A percentile compares a stretch with the other conserved stretches of the same genome.
Conservation (phyloP, 495 filamentous ascomycete genomes). For the Aspergillus funiculosus region DNA sequence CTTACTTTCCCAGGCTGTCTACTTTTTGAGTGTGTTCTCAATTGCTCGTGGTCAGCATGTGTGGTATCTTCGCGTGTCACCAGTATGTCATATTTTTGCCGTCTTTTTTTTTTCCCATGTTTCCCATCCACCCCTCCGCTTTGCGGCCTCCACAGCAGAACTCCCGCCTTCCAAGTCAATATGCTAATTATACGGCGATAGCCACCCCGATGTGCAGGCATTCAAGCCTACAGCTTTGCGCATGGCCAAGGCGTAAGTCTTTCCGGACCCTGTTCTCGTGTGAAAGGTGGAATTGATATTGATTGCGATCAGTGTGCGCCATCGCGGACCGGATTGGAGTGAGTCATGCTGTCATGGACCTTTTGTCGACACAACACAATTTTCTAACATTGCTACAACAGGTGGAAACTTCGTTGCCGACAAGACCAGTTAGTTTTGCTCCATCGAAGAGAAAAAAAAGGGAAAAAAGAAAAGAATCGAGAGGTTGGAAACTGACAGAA, state of each 20-base stretch:
- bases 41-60: slow-evolving; percentile 41
- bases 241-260: slow-evolving; percentile 88
- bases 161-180: slow-evolving; percentile 1
- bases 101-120: slow-evolving; percentile 14
- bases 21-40: slow-evolving; percentile 18
- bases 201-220: slow-evolving; percentile 90
- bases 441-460: too few species aligned
- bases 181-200: slow-evolving; percentile 32
- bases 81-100: slow-evolving; percentile 50
- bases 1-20: slow-evolving; percentile 19
- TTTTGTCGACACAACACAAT: slow-evolving; percentile 4
- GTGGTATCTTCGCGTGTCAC: slow-evolving; percentile 94
- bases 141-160: slow-evolving; percentile 2
- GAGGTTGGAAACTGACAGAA: slow-evolving; percentile 27
- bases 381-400: slow-evolving; percentile 34
- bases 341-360: slow-evolving; percentile 42
- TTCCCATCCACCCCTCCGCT: slow-evolving; percentile 7
- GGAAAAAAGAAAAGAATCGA: neutral
- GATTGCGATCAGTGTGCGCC: slow-evolving; percentile 66
- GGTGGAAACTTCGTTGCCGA: slow-evolving; percentile 85
- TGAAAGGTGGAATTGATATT: slow-evolving; percentile 29
- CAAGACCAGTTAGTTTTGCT: slow-evolving; percentile 67
- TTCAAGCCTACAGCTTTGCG: slow-evolving; percentile 96
- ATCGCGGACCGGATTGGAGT: slow-evolving; percentile 99
- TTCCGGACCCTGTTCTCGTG: slow-evolving; percentile 9